These are phyloP conservation scores for Wallacemonas collosoma DNA, from an alignment of 208 protist genomes.

Conservation along the genomic window DNA sequence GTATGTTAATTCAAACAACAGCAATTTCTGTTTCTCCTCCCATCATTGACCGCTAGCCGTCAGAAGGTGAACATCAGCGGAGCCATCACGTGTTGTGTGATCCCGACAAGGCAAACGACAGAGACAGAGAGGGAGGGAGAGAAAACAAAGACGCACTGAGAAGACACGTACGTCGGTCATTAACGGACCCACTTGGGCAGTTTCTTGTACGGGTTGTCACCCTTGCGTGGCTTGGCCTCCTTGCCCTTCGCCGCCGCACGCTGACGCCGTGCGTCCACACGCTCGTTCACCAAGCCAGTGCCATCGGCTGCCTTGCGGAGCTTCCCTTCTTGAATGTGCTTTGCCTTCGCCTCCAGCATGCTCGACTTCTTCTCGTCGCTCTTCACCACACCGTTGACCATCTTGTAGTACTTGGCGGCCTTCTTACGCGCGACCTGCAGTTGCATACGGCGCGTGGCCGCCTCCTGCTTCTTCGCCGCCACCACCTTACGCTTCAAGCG, in stretches of 20 bases:
- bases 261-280: conserved; percentile 49
- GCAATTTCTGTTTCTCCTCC: too few relatives aligned
- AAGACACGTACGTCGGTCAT: not conserved
- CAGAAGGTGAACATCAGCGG: too few relatives aligned
- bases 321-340: conserved; percentile 74
- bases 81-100: too few relatives aligned
- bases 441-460: conserved; percentile 85
- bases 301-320: conserved; percentile 55
- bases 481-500: conserved; percentile 70
- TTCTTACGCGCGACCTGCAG: conserved; percentile 91
- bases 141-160: not conserved
- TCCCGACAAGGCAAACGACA: too few relatives aligned
- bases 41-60: too few relatives aligned
- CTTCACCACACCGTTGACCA: conserved; percentile 84
- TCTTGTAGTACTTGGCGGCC: conserved; percentile 89
- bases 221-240: conserved; percentile 61
- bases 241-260: conserved; percentile 51
- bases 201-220: conserved; percentile 83
- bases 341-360: conserved; percentile 71
- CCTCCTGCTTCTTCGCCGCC: conserved; percentile 74
- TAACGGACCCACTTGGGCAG: conserved; percentile 89
- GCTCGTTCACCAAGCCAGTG: conserved; percentile 61
- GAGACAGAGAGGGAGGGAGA: not conserved
- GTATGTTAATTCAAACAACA: too few relatives aligned
- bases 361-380: conserved; percentile 56